phyloP scores from a whole-genome alignment of 345 rosid species.

The Murraya koenigii region DNA sequence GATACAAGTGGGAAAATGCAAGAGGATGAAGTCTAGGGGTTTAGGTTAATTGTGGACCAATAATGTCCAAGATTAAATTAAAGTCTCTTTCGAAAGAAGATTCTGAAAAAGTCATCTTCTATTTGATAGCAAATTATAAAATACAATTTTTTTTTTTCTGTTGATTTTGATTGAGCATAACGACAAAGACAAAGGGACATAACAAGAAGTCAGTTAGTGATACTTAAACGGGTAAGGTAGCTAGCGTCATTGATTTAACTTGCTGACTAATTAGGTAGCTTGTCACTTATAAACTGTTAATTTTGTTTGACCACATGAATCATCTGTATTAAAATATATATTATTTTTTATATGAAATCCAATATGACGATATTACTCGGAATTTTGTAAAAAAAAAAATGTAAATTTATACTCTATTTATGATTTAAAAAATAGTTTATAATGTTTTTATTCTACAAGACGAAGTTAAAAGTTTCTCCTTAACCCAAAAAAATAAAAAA shows the following conservation, averaged over 20 bases:
- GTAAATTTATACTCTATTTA: no score
- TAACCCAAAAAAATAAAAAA: no score
- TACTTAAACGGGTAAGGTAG: neutral
- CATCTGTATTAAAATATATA: neutral
- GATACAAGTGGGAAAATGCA: neutral
- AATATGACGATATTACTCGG: no score
- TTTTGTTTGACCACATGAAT: neutral
- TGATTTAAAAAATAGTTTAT: no score
- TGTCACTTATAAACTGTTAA: neutral
- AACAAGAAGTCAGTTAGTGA: neutral
- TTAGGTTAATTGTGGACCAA: slow-evolving; percentile 4
- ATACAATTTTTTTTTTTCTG: no score
- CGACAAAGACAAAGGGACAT: neutral
- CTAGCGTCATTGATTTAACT: neutral
- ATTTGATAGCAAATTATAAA: neutral
- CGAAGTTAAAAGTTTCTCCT: no score
- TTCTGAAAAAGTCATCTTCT: neutral
- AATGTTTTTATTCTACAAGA: no score
- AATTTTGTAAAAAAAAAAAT: no score
- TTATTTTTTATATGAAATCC: neutral
- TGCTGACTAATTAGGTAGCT: slow-evolving; percentile 1
- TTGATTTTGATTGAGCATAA: slow-evolving; percentile 1
- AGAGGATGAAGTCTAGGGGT: neutral
- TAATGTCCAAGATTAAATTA: neutral
- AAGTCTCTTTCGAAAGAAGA: neutral